Conservation (phyloP, 2,329 filamentous ascomycete genomes). For the Pestalotiopsis sp. region DNA sequence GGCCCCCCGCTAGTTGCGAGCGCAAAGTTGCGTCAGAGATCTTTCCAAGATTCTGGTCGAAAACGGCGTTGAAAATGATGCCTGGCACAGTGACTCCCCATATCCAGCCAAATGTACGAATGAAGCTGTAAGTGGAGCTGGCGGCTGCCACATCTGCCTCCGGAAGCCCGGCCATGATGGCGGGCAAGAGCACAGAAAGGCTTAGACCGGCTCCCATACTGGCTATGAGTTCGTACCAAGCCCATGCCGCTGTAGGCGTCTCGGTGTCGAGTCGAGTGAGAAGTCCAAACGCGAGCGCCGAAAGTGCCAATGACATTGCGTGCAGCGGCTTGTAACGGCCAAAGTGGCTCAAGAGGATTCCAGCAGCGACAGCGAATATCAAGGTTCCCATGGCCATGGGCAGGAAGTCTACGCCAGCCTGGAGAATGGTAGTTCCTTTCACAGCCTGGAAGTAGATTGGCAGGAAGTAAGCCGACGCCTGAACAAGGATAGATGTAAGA, state of each 20-base stretch:
- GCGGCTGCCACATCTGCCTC: conserved; percentile 27
- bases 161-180: conserved; percentile 35
- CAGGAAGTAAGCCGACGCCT: conserved; percentile 41
- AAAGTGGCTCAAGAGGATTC: conserved; percentile 17
- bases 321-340: background rate
- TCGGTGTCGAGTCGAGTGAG: background rate
- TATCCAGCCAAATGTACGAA: conserved; percentile 32
- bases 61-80: conserved; percentile 33
- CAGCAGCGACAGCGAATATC: conserved; percentile 23
- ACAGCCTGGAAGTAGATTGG: conserved; percentile 50
- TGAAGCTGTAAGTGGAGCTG: background rate
- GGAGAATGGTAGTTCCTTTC: conserved; percentile 26
- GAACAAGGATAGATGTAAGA: conserved; percentile 34
- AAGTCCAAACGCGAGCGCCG: background rate
- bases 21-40: background rate
- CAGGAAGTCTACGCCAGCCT: conserved; percentile 29
- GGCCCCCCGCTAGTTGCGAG: background rate
- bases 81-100: conserved; percentile 45
- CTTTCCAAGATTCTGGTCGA: background rate
- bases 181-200: conserved; percentile 40
- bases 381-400: conserved; percentile 21
- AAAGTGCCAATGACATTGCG: background rate
- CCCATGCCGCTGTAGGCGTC: background rate
- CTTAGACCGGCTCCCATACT: conserved; percentile 37
- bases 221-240: conserved; percentile 23